phyloP scores from a whole-genome alignment of 1,284 basidiomycete genomes.

The Naganishia sp. region DNA sequence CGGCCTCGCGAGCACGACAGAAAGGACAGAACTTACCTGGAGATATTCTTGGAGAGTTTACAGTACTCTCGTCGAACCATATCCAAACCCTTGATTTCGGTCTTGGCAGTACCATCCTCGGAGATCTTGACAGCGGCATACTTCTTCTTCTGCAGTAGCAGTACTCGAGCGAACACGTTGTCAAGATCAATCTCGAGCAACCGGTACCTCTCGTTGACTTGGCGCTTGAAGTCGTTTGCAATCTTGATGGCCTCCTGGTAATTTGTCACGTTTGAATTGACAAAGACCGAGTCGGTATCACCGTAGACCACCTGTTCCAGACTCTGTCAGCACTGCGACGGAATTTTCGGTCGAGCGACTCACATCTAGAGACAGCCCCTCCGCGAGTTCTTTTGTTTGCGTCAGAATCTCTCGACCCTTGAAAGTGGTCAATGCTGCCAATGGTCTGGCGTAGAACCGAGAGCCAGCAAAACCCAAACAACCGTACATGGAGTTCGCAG shows the following conservation, averaged over 20 bases:
- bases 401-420: slow-evolving; percentile 98
- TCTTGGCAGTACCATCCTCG: slow-evolving; percentile 67
- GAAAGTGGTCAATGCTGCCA: slow-evolving; percentile 95
- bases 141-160: slow-evolving; percentile 98
- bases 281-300: slow-evolving; percentile 98
- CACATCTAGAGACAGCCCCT: slow-evolving; percentile 84
- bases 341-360: slow-evolving; percentile 43
- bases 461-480: slow-evolving; percentile 98
- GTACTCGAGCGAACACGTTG: slow-evolving; percentile 85
- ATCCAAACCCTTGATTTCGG: slow-evolving; percentile 95
- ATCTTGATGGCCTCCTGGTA: slow-evolving; percentile 87
- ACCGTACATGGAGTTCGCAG: slow-evolving; percentile 99
- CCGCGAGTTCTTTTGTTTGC: slow-evolving; percentile 88
- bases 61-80: slow-evolving; percentile 99
- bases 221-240: slow-evolving; percentile 88
- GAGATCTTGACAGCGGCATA: slow-evolving; percentile 96
- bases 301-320: slow-evolving; percentile 85
- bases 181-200: slow-evolving; percentile 97
- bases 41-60: slow-evolving; percentile 85
- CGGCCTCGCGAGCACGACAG: slow-evolving; percentile 1
- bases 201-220: slow-evolving; percentile 92
- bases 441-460: slow-evolving; percentile 92
- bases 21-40: slow-evolving; percentile 65
- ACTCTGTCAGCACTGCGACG: not conserved
- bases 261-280: slow-evolving; percentile 92